phyloP scores from a whole-genome alignment of 352 stramenopile species.

The Pythium phragmitis region DNA sequence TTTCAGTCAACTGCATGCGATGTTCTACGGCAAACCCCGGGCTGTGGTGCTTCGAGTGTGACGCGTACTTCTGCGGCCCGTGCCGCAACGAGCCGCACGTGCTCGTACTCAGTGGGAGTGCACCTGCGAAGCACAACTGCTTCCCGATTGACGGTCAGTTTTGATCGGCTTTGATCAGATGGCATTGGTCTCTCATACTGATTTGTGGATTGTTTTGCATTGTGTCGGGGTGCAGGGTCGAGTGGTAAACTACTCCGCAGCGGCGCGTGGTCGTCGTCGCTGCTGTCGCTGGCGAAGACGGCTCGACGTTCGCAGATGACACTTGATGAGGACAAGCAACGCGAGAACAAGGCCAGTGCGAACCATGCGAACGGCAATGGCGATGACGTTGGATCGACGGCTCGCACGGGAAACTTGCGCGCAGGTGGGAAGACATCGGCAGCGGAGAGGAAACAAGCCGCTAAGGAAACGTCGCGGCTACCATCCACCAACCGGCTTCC shows the following conservation, averaged over 20 bases:
- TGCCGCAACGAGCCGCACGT: slow-evolving; percentile 61
- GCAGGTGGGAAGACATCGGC: slow-evolving; percentile 5
- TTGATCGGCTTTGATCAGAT: not conserved
- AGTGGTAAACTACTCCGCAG: slow-evolving; percentile 51
- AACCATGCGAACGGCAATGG: not conserved
- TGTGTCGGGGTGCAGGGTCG: slow-evolving; percentile 14
- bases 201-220: not conserved
- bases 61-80: slow-evolving; percentile 56
- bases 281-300: slow-evolving; percentile 35
- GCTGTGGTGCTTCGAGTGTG: slow-evolving; percentile 71
- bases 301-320: slow-evolving; percentile 6
- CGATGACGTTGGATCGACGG: not conserved
- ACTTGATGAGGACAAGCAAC: not conserved
- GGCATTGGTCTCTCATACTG: not conserved
- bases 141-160: slow-evolving; percentile 48
- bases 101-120: slow-evolving; percentile 36
- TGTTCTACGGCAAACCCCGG: slow-evolving; percentile 37
- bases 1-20: slow-evolving; percentile 42
- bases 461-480: not conserved
- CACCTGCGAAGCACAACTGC: slow-evolving; percentile 39
- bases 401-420: not conserved
- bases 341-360: not conserved
- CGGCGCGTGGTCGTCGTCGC: slow-evolving; percentile 40
- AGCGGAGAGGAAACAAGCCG: slow-evolving; percentile 5
- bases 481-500: not conserved